Evolutionary conservation across 495 filamentous ascomycete species (phyloP).

Genomic region (Neurospora sp.): DNA sequence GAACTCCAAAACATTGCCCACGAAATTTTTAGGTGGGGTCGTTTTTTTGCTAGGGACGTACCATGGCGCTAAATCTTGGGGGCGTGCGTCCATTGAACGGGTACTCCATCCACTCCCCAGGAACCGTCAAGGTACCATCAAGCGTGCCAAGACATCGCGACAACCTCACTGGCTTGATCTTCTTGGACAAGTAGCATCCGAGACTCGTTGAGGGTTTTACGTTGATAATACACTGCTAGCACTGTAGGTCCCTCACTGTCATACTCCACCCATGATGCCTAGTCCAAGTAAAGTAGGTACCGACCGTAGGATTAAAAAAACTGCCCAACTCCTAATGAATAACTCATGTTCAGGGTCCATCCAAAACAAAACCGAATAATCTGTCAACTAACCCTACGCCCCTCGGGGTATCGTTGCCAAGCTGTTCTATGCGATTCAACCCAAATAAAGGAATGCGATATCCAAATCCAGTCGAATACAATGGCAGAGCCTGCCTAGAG

Average conservation of each 20-base stretch:
- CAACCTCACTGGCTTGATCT: background rate
- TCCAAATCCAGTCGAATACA: background rate
- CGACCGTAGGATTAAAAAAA: background rate
- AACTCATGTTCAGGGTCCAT: background rate
- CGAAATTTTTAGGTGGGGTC: conserved; percentile 27
- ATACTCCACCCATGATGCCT: background rate
- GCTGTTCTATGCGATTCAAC: background rate
- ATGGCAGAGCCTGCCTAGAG: conserved; percentile 3
- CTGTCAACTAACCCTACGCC: background rate
- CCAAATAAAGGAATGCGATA: background rate
- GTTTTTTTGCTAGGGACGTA: background rate
- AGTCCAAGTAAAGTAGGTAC: background rate
- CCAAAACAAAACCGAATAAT: background rate
- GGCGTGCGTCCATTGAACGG: background rate
- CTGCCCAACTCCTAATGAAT: background rate
- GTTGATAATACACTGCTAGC: background rate
- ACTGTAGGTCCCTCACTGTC: background rate
- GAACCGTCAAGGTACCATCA: background rate
- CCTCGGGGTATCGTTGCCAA: background rate
- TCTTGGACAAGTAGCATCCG: background rate
- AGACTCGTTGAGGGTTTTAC: background rate
- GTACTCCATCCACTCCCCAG: background rate
- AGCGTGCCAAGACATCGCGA: background rate
- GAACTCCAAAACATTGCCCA: conserved; percentile 1
- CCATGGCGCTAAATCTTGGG: background rate